Conservation (phyloP, 1,139 yeast species). For the Sugiyamaella xylanicola region DNA sequence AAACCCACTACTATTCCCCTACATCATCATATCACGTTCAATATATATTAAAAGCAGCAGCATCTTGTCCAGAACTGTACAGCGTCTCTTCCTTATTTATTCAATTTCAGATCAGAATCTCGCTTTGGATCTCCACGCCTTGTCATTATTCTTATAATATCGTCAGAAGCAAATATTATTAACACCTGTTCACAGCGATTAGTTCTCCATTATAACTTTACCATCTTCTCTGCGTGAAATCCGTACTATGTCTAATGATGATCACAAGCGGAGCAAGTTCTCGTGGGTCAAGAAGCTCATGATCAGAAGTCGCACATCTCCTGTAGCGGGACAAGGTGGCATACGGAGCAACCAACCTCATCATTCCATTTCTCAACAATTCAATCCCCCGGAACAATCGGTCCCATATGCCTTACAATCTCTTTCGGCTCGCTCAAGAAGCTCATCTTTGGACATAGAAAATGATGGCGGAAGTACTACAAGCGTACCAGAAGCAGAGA, state of each 20-base stretch:
- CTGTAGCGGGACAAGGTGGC: neutral
- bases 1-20: too few relatives aligned
- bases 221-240: neutral
- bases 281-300: conserved; percentile 32
- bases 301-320: conserved; percentile 21
- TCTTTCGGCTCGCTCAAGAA: neutral
- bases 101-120: too few relatives aligned
- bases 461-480: conserved; percentile 14
- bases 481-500: conserved; percentile 3
- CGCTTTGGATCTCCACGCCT: too few relatives aligned
- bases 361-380: conserved; percentile 8
- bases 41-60: too few relatives aligned
- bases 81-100: too few relatives aligned
- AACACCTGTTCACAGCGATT: too few relatives aligned
- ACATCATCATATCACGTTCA: too few relatives aligned
- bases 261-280: conserved; percentile 28
- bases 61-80: too few relatives aligned
- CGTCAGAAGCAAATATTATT: too few relatives aligned
- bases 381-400: conserved; percentile 1
- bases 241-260: conserved; percentile 18
- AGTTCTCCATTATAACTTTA: too few relatives aligned
- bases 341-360: neutral
- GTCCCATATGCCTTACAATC: conserved; percentile 9
- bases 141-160: too few relatives aligned
- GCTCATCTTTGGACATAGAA: conserved; percentile 1